Base-by-base conservation (phyloP, 345 rosid species). In the Corchorus capsularis region DNA sequence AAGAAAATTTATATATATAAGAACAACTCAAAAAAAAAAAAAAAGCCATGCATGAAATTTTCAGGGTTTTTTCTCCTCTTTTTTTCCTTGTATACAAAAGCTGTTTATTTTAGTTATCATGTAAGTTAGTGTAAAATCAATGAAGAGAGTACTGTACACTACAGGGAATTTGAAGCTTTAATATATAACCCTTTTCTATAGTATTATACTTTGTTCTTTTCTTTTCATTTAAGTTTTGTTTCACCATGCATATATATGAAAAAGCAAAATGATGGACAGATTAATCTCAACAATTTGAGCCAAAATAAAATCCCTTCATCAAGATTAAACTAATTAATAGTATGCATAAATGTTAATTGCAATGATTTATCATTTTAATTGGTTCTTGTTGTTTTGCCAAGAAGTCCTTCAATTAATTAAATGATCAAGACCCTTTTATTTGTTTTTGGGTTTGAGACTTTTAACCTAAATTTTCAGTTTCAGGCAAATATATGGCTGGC, bases 111-210 rank as follows among this genome's bases (percentile, higher is more conserved):
- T 75, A 34, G 17, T 55, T 47, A 22, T 45, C 37, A 54, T 43
- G 39, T 37, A 41, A n/a, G 5, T 16, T 43, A 9, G 13, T 66
- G 71, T 66, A 66, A 49, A 35, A 53, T 19, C 20, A 68, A 15
- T 1, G 72, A 49, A 75, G 47, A 37, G 52, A 63, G n/a, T 2
- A 27, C 15, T 62, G 77, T 59, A 71, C 32, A 72, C 69, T 32
- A 47, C 37, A 47, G 74, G 43, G 76, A 64, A 49, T 59, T 62
- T 11, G 17, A 63, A 54, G 56, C 22, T 27, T 39, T 37, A 8
- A 34, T 34, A 13, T 50, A 50, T 45, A 13, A 35, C 9, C 43
- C 63, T 4, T 0, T 15, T 79, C 15, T 32, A 3, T 19, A 17
- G 3, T 3, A 39, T 1, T 45, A 0, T 47, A 4, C 11, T 20